Conservation (phyloP, 495 filamentous ascomycete genomes). For the Annulohypoxylon stygium region DNA sequence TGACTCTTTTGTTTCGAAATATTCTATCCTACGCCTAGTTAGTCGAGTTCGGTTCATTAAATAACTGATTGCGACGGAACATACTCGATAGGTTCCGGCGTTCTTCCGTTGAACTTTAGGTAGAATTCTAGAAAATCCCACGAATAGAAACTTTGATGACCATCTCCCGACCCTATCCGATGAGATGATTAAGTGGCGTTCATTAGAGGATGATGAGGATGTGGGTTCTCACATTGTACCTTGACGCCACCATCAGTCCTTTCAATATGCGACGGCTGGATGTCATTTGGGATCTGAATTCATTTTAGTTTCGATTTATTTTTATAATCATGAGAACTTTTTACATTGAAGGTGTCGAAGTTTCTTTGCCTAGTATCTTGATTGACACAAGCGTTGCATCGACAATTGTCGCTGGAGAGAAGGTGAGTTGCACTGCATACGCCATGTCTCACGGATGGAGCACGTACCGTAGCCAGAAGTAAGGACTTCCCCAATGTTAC, state of each 20-base stretch:
- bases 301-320: slow-evolving; percentile 19
- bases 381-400: slow-evolving; percentile 78
- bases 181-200: slow-evolving; percentile 33
- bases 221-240: slow-evolving; percentile 57
- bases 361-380: slow-evolving; percentile 81
- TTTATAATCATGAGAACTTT: slow-evolving; percentile 1
- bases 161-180: slow-evolving; percentile 65
- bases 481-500: slow-evolving; percentile 43
- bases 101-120: slow-evolving; percentile 52
- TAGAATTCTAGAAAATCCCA: slow-evolving; percentile 67
- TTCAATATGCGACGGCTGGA: slow-evolving; percentile 56
- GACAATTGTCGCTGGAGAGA: slow-evolving; percentile 77
- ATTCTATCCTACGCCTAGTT: slow-evolving; percentile 28
- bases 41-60: background rate
- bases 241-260: slow-evolving; percentile 52
- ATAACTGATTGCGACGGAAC: background rate
- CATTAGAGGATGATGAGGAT: background rate
- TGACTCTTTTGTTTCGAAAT: slow-evolving; percentile 43
- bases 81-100: slow-evolving; percentile 47
- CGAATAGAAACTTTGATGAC: slow-evolving; percentile 68
- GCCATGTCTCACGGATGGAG: background rate
- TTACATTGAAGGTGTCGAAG: slow-evolving; percentile 73
- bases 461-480: slow-evolving; percentile 59
- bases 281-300: slow-evolving; percentile 64
- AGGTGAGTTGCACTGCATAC: slow-evolving; percentile 22